Base-by-base conservation (phyloP, 2,329 filamentous ascomycete genomes). In the Coniochaeta hoffmannii region DNA sequence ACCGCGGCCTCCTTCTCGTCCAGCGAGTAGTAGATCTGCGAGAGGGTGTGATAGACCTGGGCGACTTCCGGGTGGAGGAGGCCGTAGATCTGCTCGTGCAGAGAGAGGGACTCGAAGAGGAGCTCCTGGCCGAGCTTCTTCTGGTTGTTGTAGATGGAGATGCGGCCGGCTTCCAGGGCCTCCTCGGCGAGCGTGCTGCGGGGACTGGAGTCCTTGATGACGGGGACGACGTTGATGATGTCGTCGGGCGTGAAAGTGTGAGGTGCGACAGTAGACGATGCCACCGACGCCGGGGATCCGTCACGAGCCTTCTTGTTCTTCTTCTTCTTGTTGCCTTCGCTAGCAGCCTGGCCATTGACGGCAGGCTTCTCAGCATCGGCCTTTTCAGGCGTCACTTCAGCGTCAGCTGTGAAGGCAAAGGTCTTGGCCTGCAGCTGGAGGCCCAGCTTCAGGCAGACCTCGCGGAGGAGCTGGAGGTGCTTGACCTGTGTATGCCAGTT, bases 51-150 rank as follows among this genome's bases (percentile, higher is more conserved):
- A 77, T 99, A 99, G 28, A 96, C 88, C 60, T 92, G 86, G 50
- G 93, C 94, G 57, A 97, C 93, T 73, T 99, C 94, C 1, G 94
- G 92, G 69, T 99, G 94, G 26, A 99, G 80, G 56, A 97, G 95
- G 58, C 94, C 94, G 66, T 99, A 99, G 63, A 99, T 97, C 72
- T 99, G 94, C 77, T 99, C 94, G 66, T 99, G 93, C 44, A 99
- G 78, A 49, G 94, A 96, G 58, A 99, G 76, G 35, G 92, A 97
- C 72, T 99, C 94, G n/a, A 97, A 77, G 30, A 99, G 82, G 56
- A 99, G 81, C 71, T 99, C 94, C 72, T 97, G 92, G 38, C 94
- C 94, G 49, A 99, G 83, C 73, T 97, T 94, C 75, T 89, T 93
- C 76, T 99, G 91, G 68, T 90, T 88, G 69, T 97, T 93, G 64